Evolutionary conservation across 768 basidiomycete genomes (phyloP).

Genomic region (Neoboletus magnificus): DNA sequence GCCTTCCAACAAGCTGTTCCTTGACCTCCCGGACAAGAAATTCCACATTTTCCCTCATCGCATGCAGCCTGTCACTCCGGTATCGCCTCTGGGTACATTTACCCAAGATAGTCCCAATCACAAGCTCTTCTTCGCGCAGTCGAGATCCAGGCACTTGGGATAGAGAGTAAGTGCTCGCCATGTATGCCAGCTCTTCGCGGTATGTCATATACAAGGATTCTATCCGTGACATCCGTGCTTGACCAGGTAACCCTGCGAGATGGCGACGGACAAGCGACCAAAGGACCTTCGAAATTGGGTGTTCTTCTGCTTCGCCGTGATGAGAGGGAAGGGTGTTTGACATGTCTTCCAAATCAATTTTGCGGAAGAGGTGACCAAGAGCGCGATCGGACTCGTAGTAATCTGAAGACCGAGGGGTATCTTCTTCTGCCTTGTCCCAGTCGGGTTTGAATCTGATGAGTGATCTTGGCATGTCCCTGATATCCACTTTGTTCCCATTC

Average conservation of each 20-base stretch:
- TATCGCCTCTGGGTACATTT: slow-evolving; percentile 62
- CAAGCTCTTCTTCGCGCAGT: slow-evolving; percentile 70
- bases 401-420: slow-evolving; percentile 51
- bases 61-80: slow-evolving; percentile 54
- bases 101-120: slow-evolving; percentile 70
- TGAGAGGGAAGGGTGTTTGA: slow-evolving; percentile 14
- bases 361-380: slow-evolving; percentile 69
- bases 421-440: slow-evolving; percentile 66
- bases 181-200: slow-evolving; percentile 64
- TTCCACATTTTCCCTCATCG: slow-evolving; percentile 58
- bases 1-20: slow-evolving; percentile 32
- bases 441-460: slow-evolving; percentile 73
- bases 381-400: slow-evolving; percentile 72
- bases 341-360: slow-evolving; percentile 44
- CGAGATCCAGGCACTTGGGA: slow-evolving; percentile 52
- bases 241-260: slow-evolving; percentile 3
- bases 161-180: slow-evolving; percentile 64
- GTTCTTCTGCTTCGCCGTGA: slow-evolving; percentile 21
- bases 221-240: slow-evolving; percentile 7
- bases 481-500: slow-evolving; percentile 63
- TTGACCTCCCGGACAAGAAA: slow-evolving; percentile 52
- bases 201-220: slow-evolving; percentile 38
- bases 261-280: slow-evolving; percentile 20
- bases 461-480: slow-evolving; percentile 48
- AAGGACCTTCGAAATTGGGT: slow-evolving; percentile 31